Base-by-base conservation (phyloP, 1,139 yeast species). In the Geotrichum fermentans region DNA sequence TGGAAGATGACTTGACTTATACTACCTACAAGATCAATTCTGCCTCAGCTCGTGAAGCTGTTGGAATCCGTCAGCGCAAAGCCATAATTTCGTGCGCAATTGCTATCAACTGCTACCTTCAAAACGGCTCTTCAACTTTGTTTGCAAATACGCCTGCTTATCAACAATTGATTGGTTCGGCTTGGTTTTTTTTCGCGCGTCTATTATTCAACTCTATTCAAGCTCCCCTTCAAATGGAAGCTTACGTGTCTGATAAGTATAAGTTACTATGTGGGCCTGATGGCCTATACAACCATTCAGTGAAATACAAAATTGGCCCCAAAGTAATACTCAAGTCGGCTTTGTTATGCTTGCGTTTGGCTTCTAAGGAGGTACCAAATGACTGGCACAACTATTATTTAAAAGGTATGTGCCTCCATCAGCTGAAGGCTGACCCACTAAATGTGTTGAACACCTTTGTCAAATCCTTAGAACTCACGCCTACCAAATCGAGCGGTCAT, bases 1-100 rank as follows among this genome's bases (percentile, higher is more conserved):
- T 84, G 0, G 97, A 90, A 56, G 96, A 88, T 64, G 96, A 87
- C 56, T 69, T 92, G 49, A 80, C 88, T 7, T 88, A 96, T 95
- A 84, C 92, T 0, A 83, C 96, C 0, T 97, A 90, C 61, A 85
- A 85, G 58, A 67, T 89, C 34, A 83, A 83, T 33, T 73, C 77
- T 0, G 65, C 73, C 0, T 94, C 84, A 7, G 74, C 83, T 55
- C 84, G 84, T 58, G 69, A 70, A 2, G 65, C 70, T 0, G 83
- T 89, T 0, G 89, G 90, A 0, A 69, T 74, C 16, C 63, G 78
- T 3, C 96, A 88, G 62, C 72, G 85, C 51, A 83, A 77, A 58
- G 76, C 96, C 0, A 66, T 90, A 1, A 58, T 88, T 8, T 83
- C 95, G 53, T 88, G 83, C 57, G 63, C 82, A 32, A 83, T 85